Conservation (phyloP, 2,329 filamentous ascomycete species). For the Zymoseptoria tritici region DNA sequence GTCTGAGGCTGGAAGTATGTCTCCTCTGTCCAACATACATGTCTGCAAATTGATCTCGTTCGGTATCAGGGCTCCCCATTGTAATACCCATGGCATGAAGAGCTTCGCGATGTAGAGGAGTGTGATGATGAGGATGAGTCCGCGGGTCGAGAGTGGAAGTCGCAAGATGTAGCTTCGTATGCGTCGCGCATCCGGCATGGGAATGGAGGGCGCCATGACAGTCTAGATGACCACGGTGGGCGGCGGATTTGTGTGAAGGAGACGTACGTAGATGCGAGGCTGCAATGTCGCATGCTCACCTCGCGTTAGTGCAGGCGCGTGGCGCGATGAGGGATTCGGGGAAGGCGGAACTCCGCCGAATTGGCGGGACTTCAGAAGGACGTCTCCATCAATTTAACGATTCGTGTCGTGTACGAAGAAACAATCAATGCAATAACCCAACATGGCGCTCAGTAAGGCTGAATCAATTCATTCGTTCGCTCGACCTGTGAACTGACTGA, state of each 20-base stretch:
- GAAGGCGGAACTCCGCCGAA: not conserved
- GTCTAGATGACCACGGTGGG: not conserved
- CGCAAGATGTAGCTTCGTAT: constrained; percentile 75
- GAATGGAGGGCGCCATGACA: not conserved
- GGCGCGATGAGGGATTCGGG: not conserved
- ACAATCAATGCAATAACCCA: constrained; percentile 5
- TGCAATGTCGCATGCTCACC: not conserved
- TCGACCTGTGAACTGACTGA: not conserved
- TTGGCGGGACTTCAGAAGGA: not conserved
- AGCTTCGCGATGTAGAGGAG: constrained; percentile 62
- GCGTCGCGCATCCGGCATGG: constrained; percentile 60
- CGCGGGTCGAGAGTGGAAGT: constrained; percentile 79
- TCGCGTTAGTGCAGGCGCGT: not conserved
- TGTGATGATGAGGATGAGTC: constrained; percentile 59
- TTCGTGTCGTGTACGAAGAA: not conserved
- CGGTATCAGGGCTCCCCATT: constrained; percentile 75
- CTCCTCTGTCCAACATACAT: constrained; percentile 48
- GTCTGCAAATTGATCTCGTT: constrained; percentile 62
- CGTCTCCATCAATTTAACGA: not conserved
- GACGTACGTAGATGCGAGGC: not conserved
- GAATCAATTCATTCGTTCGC: no score
- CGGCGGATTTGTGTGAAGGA: not conserved
- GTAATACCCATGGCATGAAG: constrained; percentile 62
- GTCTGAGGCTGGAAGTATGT: not conserved
- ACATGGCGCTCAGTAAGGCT: constrained; percentile 28